Evolutionary conservation across 164 flowering plant species (phyloP), one percentile per base, ranked within the genome.

Genomic region (Annona cherimola): DNA sequence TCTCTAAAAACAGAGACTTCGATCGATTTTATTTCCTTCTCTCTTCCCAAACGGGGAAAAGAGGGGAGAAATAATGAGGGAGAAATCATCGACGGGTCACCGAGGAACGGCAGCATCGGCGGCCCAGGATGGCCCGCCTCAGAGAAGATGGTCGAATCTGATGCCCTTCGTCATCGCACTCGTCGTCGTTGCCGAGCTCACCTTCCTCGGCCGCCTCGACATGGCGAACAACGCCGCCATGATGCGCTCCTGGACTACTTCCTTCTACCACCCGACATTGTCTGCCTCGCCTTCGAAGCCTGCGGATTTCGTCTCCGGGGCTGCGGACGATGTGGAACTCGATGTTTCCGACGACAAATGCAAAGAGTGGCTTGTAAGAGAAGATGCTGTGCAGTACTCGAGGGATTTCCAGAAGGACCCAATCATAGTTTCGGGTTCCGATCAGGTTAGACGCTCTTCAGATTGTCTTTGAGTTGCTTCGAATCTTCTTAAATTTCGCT

Each of bases 381-480:
- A 81, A 74, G 99, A 95, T 60, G 78, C 84, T 16, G 84, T 91
- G 16, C 68, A 66, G 20, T 89, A 90, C 74, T 80, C 89, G 61
- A 91, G 99, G 79, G 93, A 93, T 79, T 95, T 93, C 74, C 54
- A 44, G 11, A 85, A 79, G 73, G 82, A 91, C 60, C 99, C 99
- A 0, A 69, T 95, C 59, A 76, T 76, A 70, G 89, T 95, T 63
- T 50, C 82, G 69, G 94, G 94, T 11, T 74, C 40, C 46, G 88
- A 86, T 18, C 75, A 95, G 99, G 99, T 94, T 77, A 16, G 73
- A 44, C 55, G 68, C 40, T 8, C 14, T 50, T 16, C 57, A 2
- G 57, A 50, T 50, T 50, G 57, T 50, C 26, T 64, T 64, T 64
- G 43, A 1, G 40, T 9, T 35, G 39, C 39, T 4, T 35, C 11